A percentile compares a stretch with the other conserved stretches of the same genome.
These are phyloP conservation scores for Annona cherimola DNA, from an alignment of 164 flowering plant species.

Conservation along the genomic window DNA sequence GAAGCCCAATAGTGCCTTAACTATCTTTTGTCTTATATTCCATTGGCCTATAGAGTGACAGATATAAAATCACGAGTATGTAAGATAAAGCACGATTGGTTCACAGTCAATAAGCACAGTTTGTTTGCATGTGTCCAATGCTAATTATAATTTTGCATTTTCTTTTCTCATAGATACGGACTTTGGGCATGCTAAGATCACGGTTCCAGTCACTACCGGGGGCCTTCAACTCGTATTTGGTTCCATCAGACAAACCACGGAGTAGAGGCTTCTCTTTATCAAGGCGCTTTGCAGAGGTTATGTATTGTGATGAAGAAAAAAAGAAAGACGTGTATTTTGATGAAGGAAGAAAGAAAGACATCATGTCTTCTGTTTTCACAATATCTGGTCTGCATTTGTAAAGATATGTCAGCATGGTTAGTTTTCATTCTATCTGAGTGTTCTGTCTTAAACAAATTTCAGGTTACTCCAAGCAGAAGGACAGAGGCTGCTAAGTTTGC, in stretches of 20 bases:
- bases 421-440: slow-evolving; percentile 5
- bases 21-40: too few relatives aligned
- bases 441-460: slow-evolving; percentile 8
- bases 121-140: not conserved
- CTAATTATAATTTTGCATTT: not conserved
- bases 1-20: too few relatives aligned
- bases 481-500: slow-evolving; percentile 97
- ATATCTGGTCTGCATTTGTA: not conserved
- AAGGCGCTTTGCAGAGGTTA: slow-evolving; percentile 76
- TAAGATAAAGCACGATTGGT: too few relatives aligned
- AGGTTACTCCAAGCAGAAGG: slow-evolving; percentile 78
- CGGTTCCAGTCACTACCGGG: slow-evolving; percentile 96
- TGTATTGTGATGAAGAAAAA: not conserved
- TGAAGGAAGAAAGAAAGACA: too few relatives aligned
- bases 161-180: slow-evolving; percentile 59
- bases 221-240: slow-evolving; percentile 79
- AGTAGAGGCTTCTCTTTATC: slow-evolving; percentile 70
- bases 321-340: too few relatives aligned
- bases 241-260: slow-evolving; percentile 63
- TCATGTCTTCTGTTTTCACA: not conserved
- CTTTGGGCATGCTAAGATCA: slow-evolving; percentile 88
- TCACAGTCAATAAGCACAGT: too few relatives aligned
- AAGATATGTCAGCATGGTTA: not conserved
- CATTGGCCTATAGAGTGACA: too few relatives aligned
- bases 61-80: too few relatives aligned